phyloP scores from a whole-genome alignment of 2,329 filamentous ascomycete species.

The Juglanconis sp. region DNA sequence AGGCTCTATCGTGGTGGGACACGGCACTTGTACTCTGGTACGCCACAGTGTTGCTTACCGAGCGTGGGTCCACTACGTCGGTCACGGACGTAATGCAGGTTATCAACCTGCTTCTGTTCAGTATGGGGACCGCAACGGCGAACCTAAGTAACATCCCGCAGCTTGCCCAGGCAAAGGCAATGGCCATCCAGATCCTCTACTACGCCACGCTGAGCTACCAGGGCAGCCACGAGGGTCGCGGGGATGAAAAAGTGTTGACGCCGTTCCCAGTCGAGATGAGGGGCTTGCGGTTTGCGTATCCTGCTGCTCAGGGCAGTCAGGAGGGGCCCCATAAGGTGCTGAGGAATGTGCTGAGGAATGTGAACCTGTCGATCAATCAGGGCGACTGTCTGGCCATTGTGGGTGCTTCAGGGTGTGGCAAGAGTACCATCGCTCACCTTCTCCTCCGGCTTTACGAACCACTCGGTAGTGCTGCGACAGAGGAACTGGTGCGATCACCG shows the following conservation, averaged over 20 bases:
- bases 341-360: conserved; percentile 57
- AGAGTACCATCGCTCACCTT: conserved; percentile 77
- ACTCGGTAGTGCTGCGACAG: background rate
- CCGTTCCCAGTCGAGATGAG: conserved; percentile 50
- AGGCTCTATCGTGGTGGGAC: conserved; percentile 68
- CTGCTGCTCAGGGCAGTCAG: conserved; percentile 44
- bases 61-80: conserved; percentile 39
- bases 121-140: conserved; percentile 67
- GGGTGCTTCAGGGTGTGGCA: conserved; percentile 83
- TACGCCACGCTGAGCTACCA: conserved; percentile 59
- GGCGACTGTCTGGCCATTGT: conserved; percentile 74
- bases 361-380: conserved; percentile 63
- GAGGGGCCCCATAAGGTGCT: conserved; percentile 44
- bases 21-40: conserved; percentile 83
- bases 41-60: conserved; percentile 61
- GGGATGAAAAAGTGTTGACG: conserved; percentile 30
- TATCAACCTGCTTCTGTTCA: conserved; percentile 80
- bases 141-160: conserved; percentile 77
- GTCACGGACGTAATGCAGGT: conserved; percentile 67
- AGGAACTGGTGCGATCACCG: background rate
- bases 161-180: conserved; percentile 69
- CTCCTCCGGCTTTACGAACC: conserved; percentile 68
- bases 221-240: conserved; percentile 56
- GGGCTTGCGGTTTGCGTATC: conserved; percentile 70
- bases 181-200: conserved; percentile 68